Conservation (phyloP, 2,329 filamentous ascomycete species). For the Didymellaceae sp. region DNA sequence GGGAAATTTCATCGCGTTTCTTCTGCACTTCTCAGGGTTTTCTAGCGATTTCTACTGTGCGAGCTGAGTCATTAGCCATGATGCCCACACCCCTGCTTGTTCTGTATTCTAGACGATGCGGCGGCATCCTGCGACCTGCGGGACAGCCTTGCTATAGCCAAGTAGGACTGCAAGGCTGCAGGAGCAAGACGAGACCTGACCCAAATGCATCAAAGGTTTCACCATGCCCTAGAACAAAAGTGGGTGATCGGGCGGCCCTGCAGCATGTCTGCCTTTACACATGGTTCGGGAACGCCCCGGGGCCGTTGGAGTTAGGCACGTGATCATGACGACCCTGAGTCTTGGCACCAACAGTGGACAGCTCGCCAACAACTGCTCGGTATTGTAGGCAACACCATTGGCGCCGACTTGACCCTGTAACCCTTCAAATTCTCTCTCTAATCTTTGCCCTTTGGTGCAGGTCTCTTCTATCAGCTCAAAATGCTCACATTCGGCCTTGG, state of each 20-base stretch:
- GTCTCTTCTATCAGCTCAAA: background rate
- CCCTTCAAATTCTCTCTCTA: background rate
- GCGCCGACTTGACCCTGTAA: background rate
- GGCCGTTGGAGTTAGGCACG: background rate
- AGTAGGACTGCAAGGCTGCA: background rate
- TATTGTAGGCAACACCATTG: slow-evolving; percentile 25
- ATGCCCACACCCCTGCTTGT: slow-evolving; percentile 11
- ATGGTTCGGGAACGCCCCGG: no score
- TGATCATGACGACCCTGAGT: slow-evolving; percentile 4
- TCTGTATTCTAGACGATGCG: slow-evolving; percentile 12
- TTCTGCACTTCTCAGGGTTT: background rate
- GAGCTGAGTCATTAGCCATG: background rate
- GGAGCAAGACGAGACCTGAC: background rate
- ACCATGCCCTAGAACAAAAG: no score
- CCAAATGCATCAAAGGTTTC: no score
- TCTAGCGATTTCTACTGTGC: background rate
- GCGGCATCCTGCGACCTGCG: slow-evolving; percentile 3
- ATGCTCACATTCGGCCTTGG: slow-evolving; percentile 76
- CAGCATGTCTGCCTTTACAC: no score
- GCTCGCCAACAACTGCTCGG: slow-evolving; percentile 29
- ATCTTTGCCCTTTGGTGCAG: no score
- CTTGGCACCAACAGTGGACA: slow-evolving; percentile 9
- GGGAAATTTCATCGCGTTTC: background rate
- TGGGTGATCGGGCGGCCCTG: no score
- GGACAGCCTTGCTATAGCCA: slow-evolving; percentile 11